Evolutionary conservation across 2,329 filamentous ascomycete species (phyloP).

Genomic region (Polytolypa hystricis): DNA sequence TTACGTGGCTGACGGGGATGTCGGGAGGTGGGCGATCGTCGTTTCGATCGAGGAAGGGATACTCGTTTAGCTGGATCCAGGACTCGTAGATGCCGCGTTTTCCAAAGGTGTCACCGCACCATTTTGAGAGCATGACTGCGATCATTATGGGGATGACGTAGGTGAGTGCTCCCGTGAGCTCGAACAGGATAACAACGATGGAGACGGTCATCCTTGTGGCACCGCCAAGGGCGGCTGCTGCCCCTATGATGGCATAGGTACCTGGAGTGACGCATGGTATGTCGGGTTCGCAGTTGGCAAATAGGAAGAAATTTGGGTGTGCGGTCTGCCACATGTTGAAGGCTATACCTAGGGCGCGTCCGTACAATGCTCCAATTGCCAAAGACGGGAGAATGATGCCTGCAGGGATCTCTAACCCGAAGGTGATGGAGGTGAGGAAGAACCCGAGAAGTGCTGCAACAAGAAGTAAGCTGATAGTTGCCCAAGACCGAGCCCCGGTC

Average conservation of each 20-base stretch:
- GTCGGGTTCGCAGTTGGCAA: constrained; percentile 73
- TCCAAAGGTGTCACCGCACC: constrained; percentile 92
- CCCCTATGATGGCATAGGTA: constrained; percentile 92
- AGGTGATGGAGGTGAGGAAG: constrained; percentile 74
- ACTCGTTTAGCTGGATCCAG: constrained; percentile 94
- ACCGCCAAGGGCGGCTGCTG: constrained; percentile 84
- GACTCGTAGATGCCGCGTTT: constrained; percentile 91
- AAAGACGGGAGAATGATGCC: constrained; percentile 94
- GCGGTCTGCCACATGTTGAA: constrained; percentile 79
- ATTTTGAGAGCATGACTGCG: constrained; percentile 95
- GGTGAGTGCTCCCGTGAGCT: constrained; percentile 87
- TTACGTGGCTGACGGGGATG: constrained; percentile 73
- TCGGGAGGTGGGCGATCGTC: constrained; percentile 71
- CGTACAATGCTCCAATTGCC: constrained; percentile 84
- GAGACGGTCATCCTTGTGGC: constrained; percentile 95
- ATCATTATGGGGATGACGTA: constrained; percentile 99
- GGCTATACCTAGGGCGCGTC: constrained; percentile 77
- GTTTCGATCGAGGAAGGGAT: constrained; percentile 87
- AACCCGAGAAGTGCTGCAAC: constrained; percentile 76
- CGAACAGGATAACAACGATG: constrained; percentile 99
- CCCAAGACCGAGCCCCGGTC: constrained; percentile 68
- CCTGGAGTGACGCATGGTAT: constrained; percentile 82
- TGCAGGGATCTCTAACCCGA: constrained; percentile 86
- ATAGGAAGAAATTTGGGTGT: constrained; percentile 65
- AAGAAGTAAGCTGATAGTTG: constrained; percentile 71